phyloP scores from a whole-genome alignment of 176 grass and related monocot genomes.

The Lolium multiflorum region DNA sequence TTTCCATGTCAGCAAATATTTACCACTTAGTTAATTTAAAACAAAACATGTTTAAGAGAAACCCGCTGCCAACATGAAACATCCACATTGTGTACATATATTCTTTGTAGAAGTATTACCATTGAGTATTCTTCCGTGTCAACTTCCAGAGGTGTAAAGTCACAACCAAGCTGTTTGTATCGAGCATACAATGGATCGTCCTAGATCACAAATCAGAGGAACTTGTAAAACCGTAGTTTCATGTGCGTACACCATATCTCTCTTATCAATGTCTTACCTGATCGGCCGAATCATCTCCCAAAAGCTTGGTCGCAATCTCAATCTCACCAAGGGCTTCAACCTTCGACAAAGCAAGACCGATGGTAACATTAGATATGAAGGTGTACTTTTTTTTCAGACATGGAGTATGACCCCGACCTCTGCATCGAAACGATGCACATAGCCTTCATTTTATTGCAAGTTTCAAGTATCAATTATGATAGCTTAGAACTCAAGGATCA shows the following conservation, averaged over 20 bases:
- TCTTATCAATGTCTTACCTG: conserved; percentile 52
- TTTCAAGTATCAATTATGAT: too few species aligned
- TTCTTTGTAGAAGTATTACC: conserved; percentile 58
- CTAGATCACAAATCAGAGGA: conserved; percentile 43
- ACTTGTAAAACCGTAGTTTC: background rate
- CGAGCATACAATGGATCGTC: conserved; percentile 76
- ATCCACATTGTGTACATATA: background rate
- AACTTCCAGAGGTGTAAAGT: conserved; percentile 67
- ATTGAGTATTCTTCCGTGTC: conserved; percentile 74
- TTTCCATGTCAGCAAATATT: too few species aligned
- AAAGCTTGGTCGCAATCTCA: conserved; percentile 93
- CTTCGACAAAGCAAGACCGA: conserved; percentile 44
- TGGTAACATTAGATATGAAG: background rate
- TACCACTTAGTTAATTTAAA: too few species aligned
- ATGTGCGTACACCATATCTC: background rate
- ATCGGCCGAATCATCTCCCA: conserved; percentile 57
- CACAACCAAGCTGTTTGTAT: conserved; percentile 86
- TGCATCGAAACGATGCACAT: too few species aligned
- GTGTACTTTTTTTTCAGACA: background rate
- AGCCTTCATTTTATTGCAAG: too few species aligned
- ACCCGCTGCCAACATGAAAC: too few species aligned
- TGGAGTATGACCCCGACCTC: too few species aligned
- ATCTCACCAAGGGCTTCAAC: conserved; percentile 92
- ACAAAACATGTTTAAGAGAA: too few species aligned
- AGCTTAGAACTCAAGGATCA: too few species aligned